phyloP scores from a whole-genome alignment of 352 stramenopile genomes.

The Phytophthora idaei region DNA sequence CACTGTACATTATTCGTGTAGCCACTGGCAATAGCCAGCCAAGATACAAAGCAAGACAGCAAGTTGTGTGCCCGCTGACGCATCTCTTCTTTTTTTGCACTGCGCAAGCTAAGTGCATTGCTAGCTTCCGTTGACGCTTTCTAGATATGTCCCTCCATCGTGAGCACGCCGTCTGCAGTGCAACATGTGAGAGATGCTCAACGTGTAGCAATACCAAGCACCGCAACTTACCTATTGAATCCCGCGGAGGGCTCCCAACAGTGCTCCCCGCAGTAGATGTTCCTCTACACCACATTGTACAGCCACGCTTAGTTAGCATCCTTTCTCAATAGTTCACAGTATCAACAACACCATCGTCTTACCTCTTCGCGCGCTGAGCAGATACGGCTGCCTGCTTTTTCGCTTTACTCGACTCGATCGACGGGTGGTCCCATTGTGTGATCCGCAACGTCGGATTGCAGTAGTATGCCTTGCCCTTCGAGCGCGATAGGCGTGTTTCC shows the following conservation, averaged over 20 bases:
- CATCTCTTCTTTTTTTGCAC: background rate
- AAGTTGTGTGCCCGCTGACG: background rate
- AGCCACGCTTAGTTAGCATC: conserved; percentile 12
- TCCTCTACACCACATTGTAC: conserved; percentile 27
- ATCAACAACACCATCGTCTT: background rate
- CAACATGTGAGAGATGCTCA: background rate
- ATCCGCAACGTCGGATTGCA: conserved; percentile 76
- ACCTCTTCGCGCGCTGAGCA: conserved; percentile 47
- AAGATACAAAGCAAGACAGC: conserved; percentile 4
- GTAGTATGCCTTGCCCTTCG: conserved; percentile 89
- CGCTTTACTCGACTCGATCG: conserved; percentile 57
- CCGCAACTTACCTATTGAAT: conserved; percentile 42
- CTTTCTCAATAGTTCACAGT: background rate
- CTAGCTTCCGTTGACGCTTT: conserved; percentile 4
- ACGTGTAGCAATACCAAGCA: background rate
- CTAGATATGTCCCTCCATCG: conserved; percentile 76
- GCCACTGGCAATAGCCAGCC: background rate
- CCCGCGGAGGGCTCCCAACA: conserved; percentile 31
- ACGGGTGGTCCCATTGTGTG: conserved; percentile 87
- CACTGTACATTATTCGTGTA: background rate
- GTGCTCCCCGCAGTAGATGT: conserved; percentile 23
- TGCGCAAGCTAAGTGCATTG: background rate
- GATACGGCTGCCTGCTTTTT: conserved; percentile 60
- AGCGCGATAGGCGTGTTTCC: conserved; percentile 80
- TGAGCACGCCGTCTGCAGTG: conserved; percentile 38